Percentiles rank a stretch among this genome's conserved stretches.
These are phyloP conservation scores for Russula ochroleuca DNA, from an alignment of 768 basidiomycete species.

Conservation along the genomic window DNA sequence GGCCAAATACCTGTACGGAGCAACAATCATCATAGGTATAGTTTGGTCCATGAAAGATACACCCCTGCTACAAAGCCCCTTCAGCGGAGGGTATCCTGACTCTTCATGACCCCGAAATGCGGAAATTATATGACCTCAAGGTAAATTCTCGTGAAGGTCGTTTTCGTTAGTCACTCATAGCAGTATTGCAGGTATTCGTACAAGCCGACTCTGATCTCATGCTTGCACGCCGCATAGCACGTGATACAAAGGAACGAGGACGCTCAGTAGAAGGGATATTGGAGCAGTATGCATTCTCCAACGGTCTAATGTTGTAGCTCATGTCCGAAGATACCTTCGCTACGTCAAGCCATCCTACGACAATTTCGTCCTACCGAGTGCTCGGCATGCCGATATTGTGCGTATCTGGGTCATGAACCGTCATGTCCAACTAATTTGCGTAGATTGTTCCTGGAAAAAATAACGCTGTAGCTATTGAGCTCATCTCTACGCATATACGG, in stretches of 20 bases:
- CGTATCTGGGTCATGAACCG: constrained; percentile 9
- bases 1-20: constrained; percentile 87
- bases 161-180: background rate
- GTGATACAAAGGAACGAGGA: constrained; percentile 86
- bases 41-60: constrained; percentile 2
- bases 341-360: constrained; percentile 95
- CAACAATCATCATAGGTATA: constrained; percentile 82
- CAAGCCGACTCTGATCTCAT: constrained; percentile 96
- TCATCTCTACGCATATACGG: constrained; percentile 87
- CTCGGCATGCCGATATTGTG: constrained; percentile 87
- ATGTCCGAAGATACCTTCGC: constrained; percentile 68
- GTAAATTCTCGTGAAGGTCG: constrained; percentile 35
- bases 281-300: constrained; percentile 58
- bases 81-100: constrained; percentile 90
- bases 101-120: constrained; percentile 70
- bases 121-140: constrained; percentile 89
- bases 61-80: constrained; percentile 1
- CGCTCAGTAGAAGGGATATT: constrained; percentile 82
- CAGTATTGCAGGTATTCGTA: constrained; percentile 61
- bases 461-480: constrained; percentile 86
- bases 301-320: background rate
- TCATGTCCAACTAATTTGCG: constrained; percentile 2
- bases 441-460: constrained; percentile 95
- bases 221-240: constrained; percentile 86
- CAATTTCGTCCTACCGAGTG: constrained; percentile 86